Evolutionary conservation across 116 monocot genomes (phyloP), one percentile per base, ranked within the genome.

Genomic region (Posidonia oceanica): DNA sequence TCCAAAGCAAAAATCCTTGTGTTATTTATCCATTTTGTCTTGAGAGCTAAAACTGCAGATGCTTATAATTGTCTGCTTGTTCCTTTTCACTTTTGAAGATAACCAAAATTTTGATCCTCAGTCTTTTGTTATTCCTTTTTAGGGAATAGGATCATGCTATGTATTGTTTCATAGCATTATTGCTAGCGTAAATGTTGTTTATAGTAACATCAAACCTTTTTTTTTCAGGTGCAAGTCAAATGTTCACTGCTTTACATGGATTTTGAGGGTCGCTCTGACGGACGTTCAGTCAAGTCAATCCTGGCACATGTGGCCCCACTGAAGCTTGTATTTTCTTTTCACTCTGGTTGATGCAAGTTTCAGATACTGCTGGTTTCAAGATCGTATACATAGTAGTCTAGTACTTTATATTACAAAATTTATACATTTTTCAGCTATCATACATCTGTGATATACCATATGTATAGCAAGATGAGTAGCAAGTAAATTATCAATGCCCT

Each of bases 221-320:
- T 62, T 44, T 73, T 63, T 29, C 77, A 96, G 96, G 89, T 96
- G 20, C 96, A 88, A 76, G 96, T 96, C 39, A 96, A 91, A 78
- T 96, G 96, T 68, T 75, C 79, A 64, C 76, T 96, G 53, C 17
- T 78, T 56, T 91, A 87, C 73, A 88, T 96, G 96, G 96, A 91
- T 73, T 96, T 96, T 85, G 96, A 96, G 81, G 96, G 96, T 39
- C 91, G 96, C 36, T 96, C 96, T 77, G 96, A 96, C 80, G 96
- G 96, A 22, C 96, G 96, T 67, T 96, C 96, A 10, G 63, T 96
- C 39, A 96, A 96, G 80, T 91, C 96, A 64, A 89, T 96, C 73
- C 36, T 96, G 51, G 74, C 85, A 18, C 91, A 96, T 73, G 96
- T 96, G 55, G 83, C 96, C 76, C 96, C 96, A 0, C 71, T 96